These are phyloP conservation scores for Eucalyptus virginea DNA, from an alignment of 345 rosid genomes.

Conservation along the genomic window DNA sequence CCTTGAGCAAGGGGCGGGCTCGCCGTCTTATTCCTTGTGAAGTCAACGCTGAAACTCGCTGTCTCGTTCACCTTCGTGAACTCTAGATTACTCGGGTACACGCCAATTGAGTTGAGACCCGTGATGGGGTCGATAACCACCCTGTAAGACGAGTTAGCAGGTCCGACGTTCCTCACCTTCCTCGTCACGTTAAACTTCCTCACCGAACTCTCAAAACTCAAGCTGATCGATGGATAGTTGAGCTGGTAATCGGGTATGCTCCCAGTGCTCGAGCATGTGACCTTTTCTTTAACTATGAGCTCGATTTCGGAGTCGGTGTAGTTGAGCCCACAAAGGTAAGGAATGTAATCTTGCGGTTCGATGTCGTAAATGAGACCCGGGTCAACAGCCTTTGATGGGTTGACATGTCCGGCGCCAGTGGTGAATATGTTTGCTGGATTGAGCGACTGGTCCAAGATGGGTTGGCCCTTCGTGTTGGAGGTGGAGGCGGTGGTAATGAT, in stretches of 20 bases:
- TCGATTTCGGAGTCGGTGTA: constrained; percentile 17
- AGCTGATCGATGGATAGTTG: constrained; percentile 5
- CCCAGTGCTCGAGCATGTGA: not conserved
- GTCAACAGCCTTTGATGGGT: constrained; percentile 43
- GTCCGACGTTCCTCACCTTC: not conserved
- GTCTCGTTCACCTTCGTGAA: not conserved
- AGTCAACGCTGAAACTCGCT: not conserved
- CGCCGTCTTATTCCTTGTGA: not conserved
- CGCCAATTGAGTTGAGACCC: not conserved
- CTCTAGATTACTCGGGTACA: not conserved
- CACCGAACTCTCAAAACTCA: not conserved
- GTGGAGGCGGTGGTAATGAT: constrained; percentile 27
- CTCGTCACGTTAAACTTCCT: not conserved
- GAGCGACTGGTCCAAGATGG: constrained; percentile 27
- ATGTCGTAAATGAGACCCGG: constrained; percentile 61
- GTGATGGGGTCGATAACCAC: not conserved
- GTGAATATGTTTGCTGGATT: constrained; percentile 40
- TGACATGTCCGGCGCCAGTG: constrained; percentile 53
- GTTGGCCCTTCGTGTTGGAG: constrained; percentile 6
- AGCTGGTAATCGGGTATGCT: constrained; percentile 10
- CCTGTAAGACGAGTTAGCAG: not conserved
- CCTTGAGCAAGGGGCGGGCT: not conserved
- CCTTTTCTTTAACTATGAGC: not conserved
- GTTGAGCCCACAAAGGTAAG: constrained; percentile 23
- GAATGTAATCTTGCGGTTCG: constrained; percentile 29